Conservation (phyloP, 768 basidiomycete genomes). For the Mycena maculata region DNA sequence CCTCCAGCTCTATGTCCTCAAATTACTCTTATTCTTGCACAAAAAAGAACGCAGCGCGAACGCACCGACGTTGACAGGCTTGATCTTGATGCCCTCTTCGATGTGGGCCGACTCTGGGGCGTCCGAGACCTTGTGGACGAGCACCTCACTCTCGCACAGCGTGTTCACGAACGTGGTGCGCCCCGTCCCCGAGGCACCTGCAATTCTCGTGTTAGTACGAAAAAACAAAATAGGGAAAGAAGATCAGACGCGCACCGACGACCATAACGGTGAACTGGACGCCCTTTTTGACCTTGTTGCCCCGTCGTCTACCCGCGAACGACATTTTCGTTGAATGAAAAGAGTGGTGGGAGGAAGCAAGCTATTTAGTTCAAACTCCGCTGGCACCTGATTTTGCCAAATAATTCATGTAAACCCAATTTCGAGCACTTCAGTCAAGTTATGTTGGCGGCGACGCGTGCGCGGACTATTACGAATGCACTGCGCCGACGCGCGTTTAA, state of each 20-base stretch:
- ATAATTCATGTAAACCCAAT: not conserved
- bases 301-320: conserved; percentile 86
- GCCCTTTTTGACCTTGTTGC: conserved; percentile 98
- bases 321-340: conserved; percentile 73
- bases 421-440: not conserved
- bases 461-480: not conserved
- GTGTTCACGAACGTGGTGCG: conserved; percentile 99
- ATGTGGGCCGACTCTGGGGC: conserved; percentile 90
- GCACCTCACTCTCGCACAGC: conserved; percentile 94
- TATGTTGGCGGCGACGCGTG: conserved; percentile 23
- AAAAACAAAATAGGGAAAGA: conserved; percentile 32
- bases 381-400: conserved; percentile 42
- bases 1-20: conserved; percentile 96
- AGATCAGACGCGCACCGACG: conserved; percentile 86
- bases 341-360: conserved; percentile 28
- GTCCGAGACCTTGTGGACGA: conserved; percentile 88
- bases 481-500: not conserved
- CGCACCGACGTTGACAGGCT: conserved; percentile 93
- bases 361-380: conserved; percentile 44
- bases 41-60: conserved; percentile 29
- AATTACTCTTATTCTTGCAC: not conserved
- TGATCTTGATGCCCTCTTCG: conserved; percentile 94
- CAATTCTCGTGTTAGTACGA: conserved; percentile 19
- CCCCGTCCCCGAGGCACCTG: conserved; percentile 97
- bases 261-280: conserved; percentile 99